Base-by-base conservation (phyloP, 495 filamentous ascomycete genomes). In the Penicillium malachiteum region DNA sequence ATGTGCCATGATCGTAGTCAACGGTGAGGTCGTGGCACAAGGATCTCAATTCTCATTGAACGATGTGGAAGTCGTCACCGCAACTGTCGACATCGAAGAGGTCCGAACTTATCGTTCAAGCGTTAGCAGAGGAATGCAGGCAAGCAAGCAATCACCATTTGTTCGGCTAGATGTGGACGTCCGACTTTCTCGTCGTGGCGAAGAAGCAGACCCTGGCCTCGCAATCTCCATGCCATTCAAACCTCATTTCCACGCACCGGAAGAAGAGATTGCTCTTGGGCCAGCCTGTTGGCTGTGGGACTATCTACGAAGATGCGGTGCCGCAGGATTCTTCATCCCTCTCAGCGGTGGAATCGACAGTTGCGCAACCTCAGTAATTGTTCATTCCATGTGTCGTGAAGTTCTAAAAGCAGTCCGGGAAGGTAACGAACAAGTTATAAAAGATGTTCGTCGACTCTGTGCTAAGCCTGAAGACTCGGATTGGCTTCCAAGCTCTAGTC, bases 271-370 rank as follows among this genome's bases (percentile, higher is more conserved):
- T 57, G 84, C 85, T 0, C 74, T 91, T 0, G 81, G 82, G 0
- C 79, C 84, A 0, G 89, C 84, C 1, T 87, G 84, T 64, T 96
- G 84, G 76, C 72, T 96, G 0, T 96, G 91, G 90, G 89, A 96
- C 60, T 96, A 95, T 55, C 81, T 95, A 1, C 76, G 88, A 3
- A 67, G 90, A 48, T 87, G 77, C 14, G 76, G 76, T 13, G 76
- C 78, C 13, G 84, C 82, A 5, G 84, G 86, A 1, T 89, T 81
- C 54, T 73, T 76, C 33, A 58, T 78, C 0, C 83, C 84, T n/a
- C 76, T 86, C 2, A 80, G 74, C 58, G 91, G 91, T 10, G 92
- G 92, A 11, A 93, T 96, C 34, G 77, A 80, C 50, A 72, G 71
- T 35, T 86, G 82, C 56, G 76, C 80, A 5, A 86, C 82, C 18